Base-by-base conservation (phyloP, 2,329 filamentous ascomycete genomes). In the Aspergillus proliferans region DNA sequence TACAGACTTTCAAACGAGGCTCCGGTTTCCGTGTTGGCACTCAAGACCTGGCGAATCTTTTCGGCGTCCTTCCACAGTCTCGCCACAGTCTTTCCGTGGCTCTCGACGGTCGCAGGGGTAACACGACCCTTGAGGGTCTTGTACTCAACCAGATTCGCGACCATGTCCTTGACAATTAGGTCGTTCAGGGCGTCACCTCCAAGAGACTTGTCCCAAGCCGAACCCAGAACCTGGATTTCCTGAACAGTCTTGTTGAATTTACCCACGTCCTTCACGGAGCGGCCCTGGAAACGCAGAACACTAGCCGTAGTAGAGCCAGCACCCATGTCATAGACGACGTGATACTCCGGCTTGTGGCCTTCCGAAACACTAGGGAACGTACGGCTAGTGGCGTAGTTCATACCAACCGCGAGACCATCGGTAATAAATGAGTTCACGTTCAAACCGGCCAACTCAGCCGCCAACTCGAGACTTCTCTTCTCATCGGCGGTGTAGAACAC, bases 261-360 rank as follows among this genome's bases (percentile, higher is more conserved):
- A 57, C 90, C 91, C 48, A 92, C 73, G 60, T 96, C 92, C 77
- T 97, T 98, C 54, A 97, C 85, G 1, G 80, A 84, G 59, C 86
- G 85, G 65, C 87, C 87, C 69, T 96, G 91, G 73, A 98, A 95
- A 61, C 85, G 86, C 66, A 98, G 73, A 46, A 98, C 76, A 6
- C 90, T 93, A 4, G 92, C 92, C 60, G 89, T 95, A 28, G 92
- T 87, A 42, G 89, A 96, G 4, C 93, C 93, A 58, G 93, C 91
- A 58, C 93, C 93, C 91, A 98, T 97, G 66, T 98, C 93, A 64
- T 93, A 98, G 26, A 98, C 83, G 67, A 98, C 74, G 72, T 98
- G 89, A 60, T 91, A 82, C 71, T 98, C 93, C 0, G 93, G 86
- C 74, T 90, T 90, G 56, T 81, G 86, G 47, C 88, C 89, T 47